Evolutionary conservation across 306 rosid genomes (phyloP).

Genomic region (Cyclanthera cordifolia): DNA sequence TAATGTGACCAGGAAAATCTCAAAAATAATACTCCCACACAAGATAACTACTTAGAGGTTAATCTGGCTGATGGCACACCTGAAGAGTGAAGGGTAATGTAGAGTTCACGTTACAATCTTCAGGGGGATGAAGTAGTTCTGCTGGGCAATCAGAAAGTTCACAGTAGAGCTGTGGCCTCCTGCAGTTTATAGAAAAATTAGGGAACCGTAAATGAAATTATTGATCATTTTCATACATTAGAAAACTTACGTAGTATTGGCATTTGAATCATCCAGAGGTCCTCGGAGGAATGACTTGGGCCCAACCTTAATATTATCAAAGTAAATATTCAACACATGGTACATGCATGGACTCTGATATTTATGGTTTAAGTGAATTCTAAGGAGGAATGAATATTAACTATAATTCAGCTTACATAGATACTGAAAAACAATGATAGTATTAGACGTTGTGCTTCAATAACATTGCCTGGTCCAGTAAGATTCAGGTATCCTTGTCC

Average conservation of each 20-base stretch:
- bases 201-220: neutral
- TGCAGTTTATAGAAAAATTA: conserved; percentile 23
- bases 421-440: conserved; percentile 70
- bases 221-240: neutral
- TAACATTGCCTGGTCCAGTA: conserved; percentile 83
- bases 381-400: neutral
- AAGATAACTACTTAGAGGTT: conserved; percentile 27
- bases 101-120: conserved; percentile 93
- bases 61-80: conserved; percentile 45
- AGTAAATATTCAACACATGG: conserved; percentile 18
- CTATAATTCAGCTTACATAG: conserved; percentile 38
- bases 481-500: conserved; percentile 93
- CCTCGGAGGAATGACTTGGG: conserved; percentile 80
- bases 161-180: conserved; percentile 63
- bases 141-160: conserved; percentile 59
- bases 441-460: conserved; percentile 79
- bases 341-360: neutral
- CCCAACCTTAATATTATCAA: conserved; percentile 54
- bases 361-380: neutral
- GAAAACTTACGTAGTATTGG: conserved; percentile 42
- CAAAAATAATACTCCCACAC: conserved; percentile 8
- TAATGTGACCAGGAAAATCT: conserved; percentile 20
- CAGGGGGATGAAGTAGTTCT: conserved; percentile 90
- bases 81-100: conserved; percentile 89
- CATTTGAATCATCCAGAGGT: conserved; percentile 46